Evolutionary conservation across 192 early-diverging fungal species (phyloP).

Genomic region (Nowakowskiella sp.): DNA sequence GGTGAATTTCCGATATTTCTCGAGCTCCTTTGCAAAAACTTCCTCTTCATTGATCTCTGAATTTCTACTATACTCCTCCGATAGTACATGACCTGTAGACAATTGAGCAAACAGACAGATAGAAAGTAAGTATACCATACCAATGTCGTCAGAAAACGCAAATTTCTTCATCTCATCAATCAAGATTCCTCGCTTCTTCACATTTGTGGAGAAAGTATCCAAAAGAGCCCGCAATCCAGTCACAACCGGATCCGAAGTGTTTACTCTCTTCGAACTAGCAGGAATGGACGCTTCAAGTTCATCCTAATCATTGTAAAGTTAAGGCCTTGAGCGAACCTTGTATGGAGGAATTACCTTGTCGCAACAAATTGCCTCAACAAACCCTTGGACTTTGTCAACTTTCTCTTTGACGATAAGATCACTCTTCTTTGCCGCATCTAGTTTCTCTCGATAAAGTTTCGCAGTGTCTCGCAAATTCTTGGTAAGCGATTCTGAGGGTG

Average conservation of each 20-base stretch:
- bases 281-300: slow-evolving; percentile 48
- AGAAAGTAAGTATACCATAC: slow-evolving; percentile 11
- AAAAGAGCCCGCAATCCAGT: slow-evolving; percentile 51
- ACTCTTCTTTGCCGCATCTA: slow-evolving; percentile 51
- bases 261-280: slow-evolving; percentile 52
- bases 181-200: slow-evolving; percentile 48
- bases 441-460: slow-evolving; percentile 42
- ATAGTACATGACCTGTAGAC: slow-evolving; percentile 17
- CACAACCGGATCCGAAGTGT: slow-evolving; percentile 47
- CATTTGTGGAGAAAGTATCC: slow-evolving; percentile 47
- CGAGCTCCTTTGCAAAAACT: slow-evolving; percentile 59
- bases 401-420: slow-evolving; percentile 49
- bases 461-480: slow-evolving; percentile 47
- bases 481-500: slow-evolving; percentile 44
- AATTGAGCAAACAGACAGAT: slow-evolving; percentile 48
- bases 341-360: slow-evolving; percentile 16
- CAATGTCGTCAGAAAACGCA: slow-evolving; percentile 71
- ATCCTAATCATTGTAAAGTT: slow-evolving; percentile 9
- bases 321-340: slow-evolving; percentile 25
- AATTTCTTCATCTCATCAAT: slow-evolving; percentile 60
- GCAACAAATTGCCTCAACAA: slow-evolving; percentile 46
- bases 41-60: slow-evolving; percentile 41
- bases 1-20: slow-evolving; percentile 62
- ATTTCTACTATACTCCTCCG: slow-evolving; percentile 14
- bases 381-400: slow-evolving; percentile 48